phyloP scores from a whole-genome alignment of 345 rosid genomes.

The Zanthoxylum bungeanum region DNA sequence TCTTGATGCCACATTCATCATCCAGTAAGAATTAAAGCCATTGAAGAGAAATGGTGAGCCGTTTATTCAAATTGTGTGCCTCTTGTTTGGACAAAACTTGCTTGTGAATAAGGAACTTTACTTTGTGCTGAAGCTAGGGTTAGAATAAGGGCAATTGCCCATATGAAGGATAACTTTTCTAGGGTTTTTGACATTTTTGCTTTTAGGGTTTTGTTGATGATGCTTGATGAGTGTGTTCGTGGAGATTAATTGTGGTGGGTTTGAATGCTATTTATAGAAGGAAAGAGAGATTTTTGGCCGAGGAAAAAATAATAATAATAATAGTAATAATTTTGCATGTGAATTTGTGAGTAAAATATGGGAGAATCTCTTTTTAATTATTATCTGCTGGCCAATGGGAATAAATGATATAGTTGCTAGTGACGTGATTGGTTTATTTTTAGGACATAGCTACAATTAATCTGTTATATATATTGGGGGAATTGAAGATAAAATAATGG shows the following conservation, averaged over 20 bases:
- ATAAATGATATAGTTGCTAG: neutral
- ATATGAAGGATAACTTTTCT: slow-evolving; percentile 1
- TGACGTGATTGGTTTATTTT: neutral
- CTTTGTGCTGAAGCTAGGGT: slow-evolving; percentile 3
- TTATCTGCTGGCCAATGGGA: neutral
- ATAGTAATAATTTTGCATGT: neutral
- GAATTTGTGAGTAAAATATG: neutral
- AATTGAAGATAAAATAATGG: too few species aligned
- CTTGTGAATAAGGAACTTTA: slow-evolving; percentile 4
- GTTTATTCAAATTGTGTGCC: slow-evolving; percentile 30
- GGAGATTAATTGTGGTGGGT: neutral
- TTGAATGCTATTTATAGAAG: neutral
- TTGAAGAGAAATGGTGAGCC: slow-evolving; percentile 42
- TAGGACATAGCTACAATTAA: too few species aligned
- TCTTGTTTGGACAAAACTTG: slow-evolving; percentile 27
- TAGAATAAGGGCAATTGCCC: slow-evolving; percentile 7
- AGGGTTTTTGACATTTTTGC: slow-evolving; percentile 11
- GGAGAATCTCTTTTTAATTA: neutral
- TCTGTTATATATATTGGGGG: too few species aligned
- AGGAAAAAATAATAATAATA: neutral
- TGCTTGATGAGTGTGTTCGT: neutral
- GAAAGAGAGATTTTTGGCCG: neutral
- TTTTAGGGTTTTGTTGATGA: neutral
- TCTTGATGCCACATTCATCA: slow-evolving; percentile 35
- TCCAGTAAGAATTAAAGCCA: slow-evolving; percentile 55